Conservation (phyloP, 495 filamentous ascomycete species). For the Sordaria brevicollis region DNA sequence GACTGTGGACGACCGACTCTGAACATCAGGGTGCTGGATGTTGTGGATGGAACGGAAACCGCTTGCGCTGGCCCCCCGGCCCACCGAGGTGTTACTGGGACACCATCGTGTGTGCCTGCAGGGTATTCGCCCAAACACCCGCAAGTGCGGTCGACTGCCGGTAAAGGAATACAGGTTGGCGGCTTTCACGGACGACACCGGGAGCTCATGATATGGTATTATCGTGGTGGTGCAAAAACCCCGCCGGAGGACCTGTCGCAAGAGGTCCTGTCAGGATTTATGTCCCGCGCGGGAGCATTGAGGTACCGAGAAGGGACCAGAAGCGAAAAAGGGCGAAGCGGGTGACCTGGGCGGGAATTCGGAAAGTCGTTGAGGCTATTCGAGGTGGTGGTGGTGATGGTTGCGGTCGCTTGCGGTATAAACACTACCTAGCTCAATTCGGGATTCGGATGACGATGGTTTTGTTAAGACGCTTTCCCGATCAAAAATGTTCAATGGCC, state of each 20-base stretch:
- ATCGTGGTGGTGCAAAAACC: conserved; percentile 1
- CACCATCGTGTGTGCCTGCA: conserved; percentile 33
- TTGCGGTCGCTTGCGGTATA: not conserved
- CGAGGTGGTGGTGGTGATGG: not conserved
- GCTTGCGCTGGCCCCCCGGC: conserved; percentile 40
- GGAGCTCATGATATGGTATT: conserved; percentile 23
- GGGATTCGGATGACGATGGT: not conserved
- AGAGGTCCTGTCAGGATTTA: not conserved
- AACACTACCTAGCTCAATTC: not conserved
- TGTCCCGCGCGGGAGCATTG: not conserved
- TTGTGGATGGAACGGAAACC: conserved; percentile 8
- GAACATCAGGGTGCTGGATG: not conserved
- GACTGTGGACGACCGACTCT: not conserved
- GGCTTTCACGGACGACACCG: conserved; percentile 15
- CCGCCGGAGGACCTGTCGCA: not conserved
- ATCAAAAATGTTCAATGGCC: not conserved
- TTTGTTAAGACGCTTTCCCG: not conserved
- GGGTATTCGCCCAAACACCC: conserved; percentile 43
- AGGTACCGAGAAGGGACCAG: not conserved
- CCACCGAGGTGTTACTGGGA: conserved; percentile 35
- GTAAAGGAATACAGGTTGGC: conserved; percentile 35
- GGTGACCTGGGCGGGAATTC: not conserved
- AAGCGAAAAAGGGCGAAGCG: not conserved
- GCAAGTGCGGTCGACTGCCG: conserved; percentile 33
- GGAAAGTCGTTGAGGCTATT: not conserved